Percentiles rank a stretch among this genome's conserved stretches.
These are phyloP conservation scores for Macadamia integrifolia DNA, from an alignment of 164 flowering plant species.

Conservation along the genomic window DNA sequence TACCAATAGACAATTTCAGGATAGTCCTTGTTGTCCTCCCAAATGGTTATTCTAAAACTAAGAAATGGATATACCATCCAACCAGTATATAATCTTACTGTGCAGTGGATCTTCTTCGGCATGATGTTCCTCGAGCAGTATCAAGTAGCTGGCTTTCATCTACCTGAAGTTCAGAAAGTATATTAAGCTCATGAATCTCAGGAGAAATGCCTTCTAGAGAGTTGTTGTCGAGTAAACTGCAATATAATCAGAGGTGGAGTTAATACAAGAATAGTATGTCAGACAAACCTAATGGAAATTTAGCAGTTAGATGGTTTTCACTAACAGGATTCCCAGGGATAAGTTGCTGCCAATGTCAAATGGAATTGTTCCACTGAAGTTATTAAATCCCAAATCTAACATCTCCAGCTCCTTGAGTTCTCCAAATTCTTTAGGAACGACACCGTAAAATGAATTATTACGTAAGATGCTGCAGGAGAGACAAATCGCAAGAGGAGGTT, in stretches of 20 bases:
- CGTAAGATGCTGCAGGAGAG: constrained; percentile 44
- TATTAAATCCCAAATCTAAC: constrained; percentile 60
- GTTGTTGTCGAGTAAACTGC: constrained; percentile 57
- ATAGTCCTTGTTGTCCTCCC: too few species aligned
- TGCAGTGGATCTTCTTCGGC: constrained; percentile 13
- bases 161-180: constrained; percentile 39
- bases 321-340: constrained; percentile 53
- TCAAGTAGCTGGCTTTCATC: constrained; percentile 25
- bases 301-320: constrained; percentile 1
- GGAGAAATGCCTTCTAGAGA: constrained; percentile 36
- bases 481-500: not conserved
- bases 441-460: constrained; percentile 63
- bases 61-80: not conserved
- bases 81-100: constrained; percentile 28
- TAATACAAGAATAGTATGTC: constrained; percentile 5
- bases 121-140: constrained; percentile 20
- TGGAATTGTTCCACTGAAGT: constrained; percentile 56
- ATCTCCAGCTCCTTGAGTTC: constrained; percentile 51
- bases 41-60: not conserved
- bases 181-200: constrained; percentile 32
- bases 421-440: constrained; percentile 54
- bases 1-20: not conserved
- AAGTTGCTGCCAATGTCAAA: constrained; percentile 33
- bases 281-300: not conserved
- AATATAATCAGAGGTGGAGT: constrained; percentile 8